Conservation (phyloP, 345 rosid species). For the Gossypium bickii region DNA sequence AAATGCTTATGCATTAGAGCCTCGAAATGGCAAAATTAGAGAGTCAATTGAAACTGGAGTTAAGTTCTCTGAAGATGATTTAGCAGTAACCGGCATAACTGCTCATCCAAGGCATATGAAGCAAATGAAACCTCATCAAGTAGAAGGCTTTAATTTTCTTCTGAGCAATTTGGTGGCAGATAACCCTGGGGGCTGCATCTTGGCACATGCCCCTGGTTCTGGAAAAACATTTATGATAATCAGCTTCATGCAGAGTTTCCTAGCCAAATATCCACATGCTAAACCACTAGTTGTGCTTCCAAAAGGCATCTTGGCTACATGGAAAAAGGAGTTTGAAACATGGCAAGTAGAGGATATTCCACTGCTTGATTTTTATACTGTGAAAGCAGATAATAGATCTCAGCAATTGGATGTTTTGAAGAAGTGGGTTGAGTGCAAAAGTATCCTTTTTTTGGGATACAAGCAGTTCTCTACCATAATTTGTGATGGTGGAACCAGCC, state of each 20-base stretch:
- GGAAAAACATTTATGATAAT: constrained; percentile 92
- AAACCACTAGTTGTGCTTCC: constrained; percentile 83
- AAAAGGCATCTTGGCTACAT: constrained; percentile 72
- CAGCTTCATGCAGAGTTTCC: constrained; percentile 84
- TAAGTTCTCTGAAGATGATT: constrained; percentile 46
- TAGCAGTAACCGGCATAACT: constrained; percentile 49
- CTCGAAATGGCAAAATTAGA: constrained; percentile 36
- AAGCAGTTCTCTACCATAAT: constrained; percentile 74
- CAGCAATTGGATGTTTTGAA: constrained; percentile 66
- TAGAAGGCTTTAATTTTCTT: constrained; percentile 78
- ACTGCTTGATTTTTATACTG: constrained; percentile 62
- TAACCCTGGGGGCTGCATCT: constrained; percentile 81
- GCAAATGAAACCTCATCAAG: constrained; percentile 86
- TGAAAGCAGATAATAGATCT: constrained; percentile 58
- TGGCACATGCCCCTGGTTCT: constrained; percentile 98
- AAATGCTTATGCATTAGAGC: constrained; percentile 53
- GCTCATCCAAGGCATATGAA: constrained; percentile 84
- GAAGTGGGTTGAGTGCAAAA: constrained; percentile 63
- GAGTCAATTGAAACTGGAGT: constrained; percentile 44
- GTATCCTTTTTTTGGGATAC: constrained; percentile 83
- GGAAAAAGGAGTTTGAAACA: constrained; percentile 77
- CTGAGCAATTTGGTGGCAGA: constrained; percentile 64
- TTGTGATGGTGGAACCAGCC: constrained; percentile 46
- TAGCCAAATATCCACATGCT: constrained; percentile 72
- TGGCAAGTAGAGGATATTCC: constrained; percentile 83